These are phyloP conservation scores for Gossypium schwendimanii DNA, from an alignment of 441 rosid genomes.

Conservation along the genomic window DNA sequence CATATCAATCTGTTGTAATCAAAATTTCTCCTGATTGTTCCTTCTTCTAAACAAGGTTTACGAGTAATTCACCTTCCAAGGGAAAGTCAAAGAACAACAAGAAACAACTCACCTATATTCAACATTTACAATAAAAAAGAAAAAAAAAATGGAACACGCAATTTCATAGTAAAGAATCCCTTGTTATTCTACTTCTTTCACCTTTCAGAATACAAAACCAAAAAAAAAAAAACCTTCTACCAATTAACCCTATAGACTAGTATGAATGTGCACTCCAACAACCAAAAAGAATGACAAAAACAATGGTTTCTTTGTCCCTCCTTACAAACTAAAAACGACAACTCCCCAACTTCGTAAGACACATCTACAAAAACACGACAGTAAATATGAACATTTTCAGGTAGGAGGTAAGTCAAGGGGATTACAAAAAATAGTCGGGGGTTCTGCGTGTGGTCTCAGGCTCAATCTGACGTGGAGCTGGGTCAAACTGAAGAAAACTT, in stretches of 20 bases:
- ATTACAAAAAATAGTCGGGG: conserved; percentile 33
- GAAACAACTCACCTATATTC: no score
- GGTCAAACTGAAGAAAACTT: conserved; percentile 37
- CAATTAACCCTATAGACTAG: conserved; percentile 25
- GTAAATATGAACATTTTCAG: conserved; percentile 17
- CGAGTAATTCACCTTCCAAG: no score
- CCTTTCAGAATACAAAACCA: conserved; percentile 22
- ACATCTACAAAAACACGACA: conserved; percentile 43
- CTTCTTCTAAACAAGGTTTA: no score
- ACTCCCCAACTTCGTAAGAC: conserved; percentile 24
- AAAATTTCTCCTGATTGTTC: neutral
- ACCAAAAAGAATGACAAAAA: conserved; percentile 31
- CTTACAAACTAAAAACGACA: conserved; percentile 23
- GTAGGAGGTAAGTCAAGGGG: conserved; percentile 8
- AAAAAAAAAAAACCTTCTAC: conserved; percentile 10
- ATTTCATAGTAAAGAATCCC: neutral
- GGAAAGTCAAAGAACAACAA: no score
- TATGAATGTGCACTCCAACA: conserved; percentile 19
- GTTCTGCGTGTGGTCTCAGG: conserved; percentile 36
- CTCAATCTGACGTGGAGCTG: conserved; percentile 37
- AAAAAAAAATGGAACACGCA: no score
- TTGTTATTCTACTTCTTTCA: conserved; percentile 23
- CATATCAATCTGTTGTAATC: neutral
- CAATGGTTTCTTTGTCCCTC: conserved; percentile 22
- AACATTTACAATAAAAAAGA: no score